phyloP scores from a whole-genome alignment of 768 basidiomycete species.

The Calvatia gigantea region DNA sequence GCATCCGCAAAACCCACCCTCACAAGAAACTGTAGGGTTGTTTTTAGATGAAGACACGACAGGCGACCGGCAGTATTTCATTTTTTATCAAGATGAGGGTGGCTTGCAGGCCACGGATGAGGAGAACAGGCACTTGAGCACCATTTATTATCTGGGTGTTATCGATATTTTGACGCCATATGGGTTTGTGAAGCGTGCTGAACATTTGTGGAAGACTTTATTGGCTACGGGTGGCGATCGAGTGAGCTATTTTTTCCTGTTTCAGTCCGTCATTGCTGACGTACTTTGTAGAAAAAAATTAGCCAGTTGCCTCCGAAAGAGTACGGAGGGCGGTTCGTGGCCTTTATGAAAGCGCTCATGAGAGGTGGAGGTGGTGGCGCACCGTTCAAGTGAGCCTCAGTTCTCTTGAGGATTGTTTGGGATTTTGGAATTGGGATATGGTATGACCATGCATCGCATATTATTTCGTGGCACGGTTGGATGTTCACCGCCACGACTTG shows the following conservation, averaged over 20 bases:
- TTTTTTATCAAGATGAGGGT: slow-evolving; percentile 97
- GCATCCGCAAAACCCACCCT: not conserved
- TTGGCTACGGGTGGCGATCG: slow-evolving; percentile 55
- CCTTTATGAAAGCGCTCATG: slow-evolving; percentile 84
- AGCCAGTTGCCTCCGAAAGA: slow-evolving; percentile 87
- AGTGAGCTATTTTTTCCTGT: slow-evolving; percentile 47
- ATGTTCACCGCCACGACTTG: too few relatives aligned
- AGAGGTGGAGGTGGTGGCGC: slow-evolving; percentile 70
- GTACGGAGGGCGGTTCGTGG: slow-evolving; percentile 86
- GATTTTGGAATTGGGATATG: not conserved
- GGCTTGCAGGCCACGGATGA: slow-evolving; percentile 91
- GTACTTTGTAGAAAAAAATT: slow-evolving; percentile 74
- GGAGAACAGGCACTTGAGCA: slow-evolving; percentile 64
- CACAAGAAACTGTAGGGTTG: slow-evolving; percentile 18
- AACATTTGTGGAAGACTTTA: slow-evolving; percentile 92
- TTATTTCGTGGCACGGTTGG: not conserved
- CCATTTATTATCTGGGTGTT: slow-evolving; percentile 91
- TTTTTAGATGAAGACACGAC: slow-evolving; percentile 59
- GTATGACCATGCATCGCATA: not conserved
- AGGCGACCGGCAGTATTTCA: slow-evolving; percentile 66
- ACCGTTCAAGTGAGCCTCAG: slow-evolving; percentile 24
- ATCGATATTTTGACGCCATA: slow-evolving; percentile 98
- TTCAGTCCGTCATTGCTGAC: slow-evolving; percentile 7
- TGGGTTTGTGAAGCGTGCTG: slow-evolving; percentile 67
- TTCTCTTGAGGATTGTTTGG: not conserved